Evolutionary conservation across 2,329 filamentous ascomycete species (phyloP), one percentile per base, ranked within the genome.

Genomic region (Aspergillus hiratsukae): DNA sequence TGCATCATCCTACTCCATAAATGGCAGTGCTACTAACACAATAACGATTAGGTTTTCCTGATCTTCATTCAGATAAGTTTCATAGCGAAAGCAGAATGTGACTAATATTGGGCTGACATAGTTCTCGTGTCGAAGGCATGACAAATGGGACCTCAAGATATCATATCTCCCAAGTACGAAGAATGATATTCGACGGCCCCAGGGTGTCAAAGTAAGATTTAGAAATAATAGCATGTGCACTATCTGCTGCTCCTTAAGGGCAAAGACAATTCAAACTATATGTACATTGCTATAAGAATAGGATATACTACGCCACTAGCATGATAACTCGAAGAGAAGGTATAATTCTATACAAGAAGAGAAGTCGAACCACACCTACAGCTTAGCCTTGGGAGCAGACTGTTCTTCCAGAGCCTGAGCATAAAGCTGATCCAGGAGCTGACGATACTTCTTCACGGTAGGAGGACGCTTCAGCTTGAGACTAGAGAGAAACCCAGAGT

Each of bases 401-500:
- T 72, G 58, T 53, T 71, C 71, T 28, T 71, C 73, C n/a, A 70
- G 60, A 14, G 79, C 78, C 67, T 86, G 81, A 29, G 79, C 80
- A 64, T 88, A 88, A 64, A 87, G 77, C 59, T 81, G 76, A 61
- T 88, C 84, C 25, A 88, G 69, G 35, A 83, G 69, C 46, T 75
- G 63, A 54, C 84, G 79, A 69, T 81, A 88, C 60, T 73, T 76
- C 78, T 87, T 89, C 27, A 80, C 85, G 4, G 84, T 80, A 60
- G 87, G 85, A 49, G 87, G 85, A 46, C 87, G 81, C 78, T 90
- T 90, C 67, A 90, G 76, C 73, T 90, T 90, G 59, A 90, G 74
- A 54, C 86, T 89, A 59, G 55, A 53, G 21, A 3, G 5, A 19
- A 29, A 17, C 35, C 6, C 29, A 43, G 14, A 3, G 45, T 28